Evolutionary conservation across 345 rosid species (phyloP), one percentile per base, ranked within the genome.

Genomic region (Lepidium didymum): DNA sequence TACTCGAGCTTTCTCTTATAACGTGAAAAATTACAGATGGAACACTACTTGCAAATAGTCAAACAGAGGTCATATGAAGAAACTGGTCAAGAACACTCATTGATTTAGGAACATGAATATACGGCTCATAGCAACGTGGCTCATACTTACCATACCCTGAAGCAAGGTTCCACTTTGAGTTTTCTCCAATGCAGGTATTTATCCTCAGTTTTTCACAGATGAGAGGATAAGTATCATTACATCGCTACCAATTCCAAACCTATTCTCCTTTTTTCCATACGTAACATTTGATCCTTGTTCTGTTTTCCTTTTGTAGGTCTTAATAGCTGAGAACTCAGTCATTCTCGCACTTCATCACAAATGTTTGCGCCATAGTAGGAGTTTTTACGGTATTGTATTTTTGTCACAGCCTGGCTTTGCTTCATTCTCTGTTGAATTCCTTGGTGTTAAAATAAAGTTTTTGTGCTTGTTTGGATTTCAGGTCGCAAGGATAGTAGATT

Each of bases 401-500:
- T 14, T 4, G 47, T 41, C 47, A 44, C 19, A 8, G 12, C 4
- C 19, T 57, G 11, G 15, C 18, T 33, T 65, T 72, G 6, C 21
- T 47, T 36, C 14, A 56, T 23, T 10, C 44, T 49, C 65, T 57
- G 16, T 0, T 31, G 10, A 10, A 15, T 21, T 40, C 9, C 18
- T 41, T 38, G 12, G 29, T 33, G 12, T 10, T 11, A 19, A 61
- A 61, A 5, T 33, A 35, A 62, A n/a, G 8, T 34, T 11, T 6
- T 27, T 19, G 25, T 18, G 29, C 23, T 21, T 33, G 56, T 66
- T 62, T 27, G 18, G 70, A 52, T 45, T 58, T 36, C 93, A 91
- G 99, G 97, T 95, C 14, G 96, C 96, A 21, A 97, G 99, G 25
- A 89, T 95, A 76, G 18, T 95, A 84, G 99, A 95, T 78, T 83